Evolutionary conservation across 805 yeast genomes (phyloP).

Genomic region (Wickerhamomyces silvicola): DNA sequence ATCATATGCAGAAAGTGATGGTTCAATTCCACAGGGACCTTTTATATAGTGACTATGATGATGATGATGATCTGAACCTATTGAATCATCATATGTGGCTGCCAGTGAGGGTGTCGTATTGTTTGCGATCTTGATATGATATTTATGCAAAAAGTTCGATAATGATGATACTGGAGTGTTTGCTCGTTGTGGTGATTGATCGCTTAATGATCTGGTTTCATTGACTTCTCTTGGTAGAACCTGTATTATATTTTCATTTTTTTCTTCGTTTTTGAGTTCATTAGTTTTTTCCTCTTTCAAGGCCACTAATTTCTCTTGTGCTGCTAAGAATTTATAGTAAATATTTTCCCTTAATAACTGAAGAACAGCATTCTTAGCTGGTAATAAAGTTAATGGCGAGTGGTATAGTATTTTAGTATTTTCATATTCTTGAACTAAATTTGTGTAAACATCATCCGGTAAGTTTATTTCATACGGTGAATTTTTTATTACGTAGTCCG

Average conservation of each 20-base stretch:
- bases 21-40: constrained; percentile 16
- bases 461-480: constrained; percentile 45
- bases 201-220: not conserved
- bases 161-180: constrained; percentile 6
- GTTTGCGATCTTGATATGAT: constrained; percentile 7
- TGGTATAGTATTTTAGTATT: constrained; percentile 24
- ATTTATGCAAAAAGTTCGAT: constrained; percentile 12
- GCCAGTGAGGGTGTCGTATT: not conserved
- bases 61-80: constrained; percentile 1
- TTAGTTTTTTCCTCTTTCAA: not conserved
- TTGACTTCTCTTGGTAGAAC: not conserved
- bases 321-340: constrained; percentile 23
- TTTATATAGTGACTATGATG: constrained; percentile 3
- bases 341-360: constrained; percentile 28
- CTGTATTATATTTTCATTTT: no score
- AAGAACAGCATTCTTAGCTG: constrained; percentile 26
- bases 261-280: not conserved
- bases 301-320: constrained; percentile 14
- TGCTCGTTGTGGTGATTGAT: constrained; percentile 1
- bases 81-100: not conserved
- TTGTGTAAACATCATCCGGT: constrained; percentile 31
- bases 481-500: constrained; percentile 33
- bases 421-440: constrained; percentile 22
- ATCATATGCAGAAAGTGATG: constrained; percentile 7
- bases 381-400: constrained; percentile 25